Base-by-base conservation (phyloP, 1,284 basidiomycete genomes). In the Boletus sp. region DNA sequence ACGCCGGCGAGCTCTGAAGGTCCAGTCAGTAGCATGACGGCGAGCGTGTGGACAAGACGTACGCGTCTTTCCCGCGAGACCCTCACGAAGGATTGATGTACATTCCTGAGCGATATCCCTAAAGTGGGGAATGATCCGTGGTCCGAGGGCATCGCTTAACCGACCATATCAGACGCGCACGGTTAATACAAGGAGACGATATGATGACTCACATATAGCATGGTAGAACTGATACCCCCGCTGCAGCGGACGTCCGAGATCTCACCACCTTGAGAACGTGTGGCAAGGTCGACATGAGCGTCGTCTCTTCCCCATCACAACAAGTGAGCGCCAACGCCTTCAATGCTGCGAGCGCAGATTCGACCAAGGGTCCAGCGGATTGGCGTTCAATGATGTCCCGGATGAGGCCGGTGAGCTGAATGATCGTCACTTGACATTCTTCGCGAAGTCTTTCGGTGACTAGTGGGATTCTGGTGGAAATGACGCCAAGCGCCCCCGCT, bases 81-180 rank as follows among this genome's bases (percentile, higher is more conserved):
- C 65, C 46, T 74, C 69, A 14, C 72, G 72, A 37, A 85, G 69
- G 33, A 82, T 60, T 8, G 63, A 54, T 23, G 83, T 71, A 50
- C 80, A 80, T 44, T 81, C 73, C 7, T 78, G 69, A 26, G 89
- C 75, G 40, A 93, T 77, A n/a, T 79, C 74, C 47, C 82, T 82
- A 66, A 94, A 84, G 68, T 82, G 78, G 6, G 93, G 90, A 43
- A 96, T 91, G 41, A 91, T 74, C 0, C 93, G 83, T 17, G 92
- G 90, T 0, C 89, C 91, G n/a, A 94, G 77, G 46, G 82, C 84
- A 16, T 74, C 67, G 19, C 90, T 91, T 38, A 54, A 32, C 32
- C 23, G 14, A 36, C 25, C 32, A n/a, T n/a, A 9, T 62, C 35
- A 56, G 53, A 32, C n/a, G 29, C 30, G 20, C 16, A 14, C 3